These are phyloP conservation scores for Pyrus bretschneideri DNA, from an alignment of 306 rosid species.

Conservation along the genomic window DNA sequence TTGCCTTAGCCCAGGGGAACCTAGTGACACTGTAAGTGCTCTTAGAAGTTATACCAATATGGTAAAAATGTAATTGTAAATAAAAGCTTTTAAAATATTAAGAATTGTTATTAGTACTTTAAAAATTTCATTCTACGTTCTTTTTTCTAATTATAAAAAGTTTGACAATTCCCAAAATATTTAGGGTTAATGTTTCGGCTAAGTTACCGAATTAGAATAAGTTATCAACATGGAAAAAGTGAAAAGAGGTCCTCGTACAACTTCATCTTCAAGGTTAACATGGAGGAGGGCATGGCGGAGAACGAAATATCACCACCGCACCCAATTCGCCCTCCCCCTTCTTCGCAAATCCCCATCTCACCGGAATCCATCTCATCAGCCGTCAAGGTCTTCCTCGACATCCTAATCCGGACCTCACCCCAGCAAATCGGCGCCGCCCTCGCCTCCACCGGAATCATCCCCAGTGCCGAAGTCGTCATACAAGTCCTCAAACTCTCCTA, in stretches of 20 bases:
- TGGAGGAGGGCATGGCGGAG: background rate
- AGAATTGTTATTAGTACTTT: no score
- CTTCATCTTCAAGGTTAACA: background rate
- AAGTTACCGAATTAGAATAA: no score
- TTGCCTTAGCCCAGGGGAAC: no score
- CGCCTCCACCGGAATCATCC: slow-evolving; percentile 35
- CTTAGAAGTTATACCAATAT: no score
- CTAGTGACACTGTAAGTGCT: no score
- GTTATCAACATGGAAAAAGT: no score
- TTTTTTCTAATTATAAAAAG: no score
- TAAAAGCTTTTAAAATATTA: no score
- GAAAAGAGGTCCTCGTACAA: no score
- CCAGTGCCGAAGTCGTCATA: slow-evolving; percentile 30
- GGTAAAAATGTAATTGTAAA: no score
- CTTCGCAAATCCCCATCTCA: slow-evolving; percentile 11
- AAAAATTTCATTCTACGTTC: accelerated
- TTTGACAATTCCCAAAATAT: no score
- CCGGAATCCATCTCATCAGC: slow-evolving; percentile 25
- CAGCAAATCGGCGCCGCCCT: slow-evolving; percentile 39
- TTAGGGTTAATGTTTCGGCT: no score
- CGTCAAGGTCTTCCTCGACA: slow-evolving; percentile 35
- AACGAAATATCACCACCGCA: background rate
- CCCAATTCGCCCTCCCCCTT: background rate
- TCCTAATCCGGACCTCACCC: slow-evolving; percentile 46
- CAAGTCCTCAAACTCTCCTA: slow-evolving; percentile 52